A percentile compares a stretch with the other conserved stretches of the same genome.
Conservation (phyloP, 2,329 filamentous ascomycete genomes). For the Chrysoporthe deuterocubensis region DNA sequence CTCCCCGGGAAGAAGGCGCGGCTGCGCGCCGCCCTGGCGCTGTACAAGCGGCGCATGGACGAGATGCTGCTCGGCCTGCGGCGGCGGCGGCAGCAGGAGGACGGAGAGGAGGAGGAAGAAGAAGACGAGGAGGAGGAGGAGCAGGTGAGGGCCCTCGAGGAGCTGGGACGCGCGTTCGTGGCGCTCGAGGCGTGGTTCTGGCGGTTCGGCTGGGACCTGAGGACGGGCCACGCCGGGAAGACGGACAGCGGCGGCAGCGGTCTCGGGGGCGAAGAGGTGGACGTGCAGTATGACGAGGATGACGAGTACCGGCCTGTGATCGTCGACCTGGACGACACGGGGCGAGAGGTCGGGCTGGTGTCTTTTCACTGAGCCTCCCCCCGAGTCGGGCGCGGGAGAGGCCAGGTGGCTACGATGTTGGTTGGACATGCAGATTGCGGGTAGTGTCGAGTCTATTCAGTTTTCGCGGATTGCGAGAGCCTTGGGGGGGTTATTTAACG, state of each 20-base stretch:
- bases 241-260: conserved; percentile 51
- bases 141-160: conserved; percentile 41
- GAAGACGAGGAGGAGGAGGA: too few species aligned
- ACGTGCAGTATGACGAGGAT: conserved; percentile 51
- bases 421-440: background rate
- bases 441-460: background rate
- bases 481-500: background rate
- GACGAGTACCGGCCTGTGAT: conserved; percentile 59
- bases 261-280: background rate
- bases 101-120: too few species aligned
- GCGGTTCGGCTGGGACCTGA: conserved; percentile 59
- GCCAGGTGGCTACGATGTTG: background rate
- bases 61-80: conserved; percentile 46
- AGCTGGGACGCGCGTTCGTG: conserved; percentile 53
- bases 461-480: background rate
- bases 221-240: conserved; percentile 54
- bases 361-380: conserved; percentile 44
- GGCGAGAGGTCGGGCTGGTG: conserved; percentile 55
- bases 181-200: conserved; percentile 53
- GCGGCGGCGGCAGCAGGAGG: conserved; percentile 32
- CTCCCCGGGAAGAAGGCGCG: conserved; percentile 37
- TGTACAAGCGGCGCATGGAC: conserved; percentile 59
- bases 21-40: conserved; percentile 53
- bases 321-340: conserved; percentile 56
- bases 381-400: background rate